Base-by-base conservation (phyloP, 2,329 filamentous ascomycete species). In the Ascochyta clinopodiicola region DNA sequence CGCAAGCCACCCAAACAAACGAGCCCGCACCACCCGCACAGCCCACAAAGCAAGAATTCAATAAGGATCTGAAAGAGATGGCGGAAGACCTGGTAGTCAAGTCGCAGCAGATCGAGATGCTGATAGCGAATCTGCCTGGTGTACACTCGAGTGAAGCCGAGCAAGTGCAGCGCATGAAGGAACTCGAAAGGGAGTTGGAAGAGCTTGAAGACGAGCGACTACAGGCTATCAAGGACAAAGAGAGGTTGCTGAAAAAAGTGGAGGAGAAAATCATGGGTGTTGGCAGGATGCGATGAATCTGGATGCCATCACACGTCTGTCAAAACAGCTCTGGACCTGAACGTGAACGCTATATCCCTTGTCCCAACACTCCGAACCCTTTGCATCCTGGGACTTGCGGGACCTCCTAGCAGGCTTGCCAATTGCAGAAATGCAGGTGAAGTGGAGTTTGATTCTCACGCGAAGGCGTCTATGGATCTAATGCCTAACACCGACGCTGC, bases 31-130 rank as follows among this genome's bases (percentile, higher is more conserved):
- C 43, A 6, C 56, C 59, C 8, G 50, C 60, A 10, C 62, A 69
- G 7, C 53, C 55, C 51, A 59, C 47, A 0, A 56, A 62, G 49
- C 58, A 63, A 9, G 86, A 89, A 37, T 84, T 86, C 45, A 91
- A 84, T 51, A 83, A 84, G 3, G 85, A 88, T 42, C 84, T 92
- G 70, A 80, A 86, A 57, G 90, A 94, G 73, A 80, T 95, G 48
- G 89, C 90, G 34, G 84, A 85, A 59, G 91, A 94, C 71, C 80
- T 95, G 24, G 87, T 94, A 54, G 74, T 90, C 54, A 92, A 93
- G 69, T 88, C 92, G 67, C 90, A 93, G 77, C 89, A 94, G 77
- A 92, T 95, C 59, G 91, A 95, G 73, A 81, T 85, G 39, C 78
- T 95, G 43, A 90, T 94, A 54, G 88, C 87, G 15, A 85, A 83